A percentile compares a stretch with the other conserved stretches of the same genome.
Evolutionary conservation across 345 rosid genomes (phyloP).

Genomic region (Eucalyptus pauciflora): DNA sequence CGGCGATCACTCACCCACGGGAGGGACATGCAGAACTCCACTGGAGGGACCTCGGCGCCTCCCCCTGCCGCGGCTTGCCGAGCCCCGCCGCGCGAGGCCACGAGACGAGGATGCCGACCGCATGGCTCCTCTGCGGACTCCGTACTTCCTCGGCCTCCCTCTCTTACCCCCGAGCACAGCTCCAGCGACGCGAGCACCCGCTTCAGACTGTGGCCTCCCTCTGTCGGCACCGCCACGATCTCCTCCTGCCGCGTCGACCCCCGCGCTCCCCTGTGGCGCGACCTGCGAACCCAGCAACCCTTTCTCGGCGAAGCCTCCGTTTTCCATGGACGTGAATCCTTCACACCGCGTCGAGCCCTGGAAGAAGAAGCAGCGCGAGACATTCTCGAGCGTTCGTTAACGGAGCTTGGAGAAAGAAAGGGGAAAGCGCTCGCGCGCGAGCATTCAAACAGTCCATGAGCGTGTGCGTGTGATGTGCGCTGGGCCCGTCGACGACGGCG

Average conservation of each 20-base stretch:
- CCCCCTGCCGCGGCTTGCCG: constrained; percentile 12
- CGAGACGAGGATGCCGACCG: background rate
- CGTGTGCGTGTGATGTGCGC: no score
- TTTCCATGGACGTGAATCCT: no score
- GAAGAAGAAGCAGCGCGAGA: background rate
- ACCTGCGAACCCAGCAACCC: background rate
- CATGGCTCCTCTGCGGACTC: background rate
- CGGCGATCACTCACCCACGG: background rate
- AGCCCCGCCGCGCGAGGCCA: background rate
- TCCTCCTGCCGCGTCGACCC: background rate
- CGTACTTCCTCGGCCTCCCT: background rate
- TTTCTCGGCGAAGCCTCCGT: background rate
- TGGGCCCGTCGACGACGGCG: no score
- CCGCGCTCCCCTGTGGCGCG: background rate
- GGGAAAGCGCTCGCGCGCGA: no score
- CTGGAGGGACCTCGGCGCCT: constrained; percentile 24
- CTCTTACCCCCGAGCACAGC: background rate
- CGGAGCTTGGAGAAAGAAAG: no score
- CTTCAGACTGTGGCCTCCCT: background rate
- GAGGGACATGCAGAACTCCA: background rate
- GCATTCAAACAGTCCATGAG: no score
- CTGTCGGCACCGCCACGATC: background rate
- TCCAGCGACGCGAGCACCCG: background rate
- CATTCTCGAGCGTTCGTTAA: no score
- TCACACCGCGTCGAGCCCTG: no score